Percentiles rank a stretch among this genome's conserved stretches.
phyloP scores from a whole-genome alignment of 768 basidiomycete genomes.

The Trametes sanguinea region DNA sequence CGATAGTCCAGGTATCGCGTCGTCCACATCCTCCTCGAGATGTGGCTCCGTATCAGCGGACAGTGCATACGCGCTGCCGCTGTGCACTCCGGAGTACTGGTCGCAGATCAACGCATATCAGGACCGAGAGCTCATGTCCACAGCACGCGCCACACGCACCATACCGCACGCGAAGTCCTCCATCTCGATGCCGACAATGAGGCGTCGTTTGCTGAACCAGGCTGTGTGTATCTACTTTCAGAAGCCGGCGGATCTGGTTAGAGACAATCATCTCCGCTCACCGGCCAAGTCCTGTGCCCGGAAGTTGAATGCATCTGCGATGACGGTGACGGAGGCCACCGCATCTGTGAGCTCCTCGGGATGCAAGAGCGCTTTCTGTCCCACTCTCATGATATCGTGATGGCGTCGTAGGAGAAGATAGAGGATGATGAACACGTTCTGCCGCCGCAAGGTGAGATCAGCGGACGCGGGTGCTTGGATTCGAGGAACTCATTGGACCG shows the following conservation, averaged over 20 bases:
- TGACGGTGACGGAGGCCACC: background rate
- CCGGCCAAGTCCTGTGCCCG: background rate
- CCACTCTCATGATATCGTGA: slow-evolving; percentile 32
- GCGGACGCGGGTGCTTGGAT: background rate
- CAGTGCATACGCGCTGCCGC: no score
- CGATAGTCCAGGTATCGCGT: background rate
- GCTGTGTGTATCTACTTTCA: background rate
- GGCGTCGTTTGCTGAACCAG: background rate
- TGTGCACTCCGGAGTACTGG: no score
- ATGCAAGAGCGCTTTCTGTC: background rate
- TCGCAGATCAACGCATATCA: no score
- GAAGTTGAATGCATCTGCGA: slow-evolving; percentile 1
- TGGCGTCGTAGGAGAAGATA: slow-evolving; percentile 38
- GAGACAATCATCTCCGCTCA: background rate
- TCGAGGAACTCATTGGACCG: background rate
- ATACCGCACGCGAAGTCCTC: slow-evolving; percentile 8
- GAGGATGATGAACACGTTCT: slow-evolving; percentile 39
- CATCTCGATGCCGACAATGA: background rate
- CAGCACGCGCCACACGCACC: background rate
- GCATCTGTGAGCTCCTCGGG: slow-evolving; percentile 5
- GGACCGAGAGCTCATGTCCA: background rate
- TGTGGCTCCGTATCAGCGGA: background rate
- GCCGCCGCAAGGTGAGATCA: background rate
- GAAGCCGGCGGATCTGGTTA: no score
- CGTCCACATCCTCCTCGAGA: background rate